Base-by-base conservation (phyloP, 768 basidiomycete species). In the Cubamyces lactineus region DNA sequence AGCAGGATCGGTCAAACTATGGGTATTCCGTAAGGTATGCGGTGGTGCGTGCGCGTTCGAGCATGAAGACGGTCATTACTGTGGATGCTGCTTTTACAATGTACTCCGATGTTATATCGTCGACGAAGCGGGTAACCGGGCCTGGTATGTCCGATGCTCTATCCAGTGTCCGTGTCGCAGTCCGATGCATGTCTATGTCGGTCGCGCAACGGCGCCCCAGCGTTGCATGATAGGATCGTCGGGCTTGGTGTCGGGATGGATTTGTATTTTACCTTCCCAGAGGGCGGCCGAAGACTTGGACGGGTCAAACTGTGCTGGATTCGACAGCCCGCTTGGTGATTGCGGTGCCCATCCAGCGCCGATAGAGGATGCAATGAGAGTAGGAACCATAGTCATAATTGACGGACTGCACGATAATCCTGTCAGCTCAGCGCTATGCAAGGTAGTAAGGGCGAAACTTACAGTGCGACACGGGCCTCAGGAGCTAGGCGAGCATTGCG, bases 241-340 rank as follows among this genome's bases (percentile, higher is more conserved):
- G 34, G 74, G 78, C 48, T 83, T 79, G 2, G 94, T 96, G 40
- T 91, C 92, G 0, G 94, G 94, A 70, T 97, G 95, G 6, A 96
- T 78, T 72, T 94, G 92, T 16, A 94, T 79, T 74, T 84, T 91
- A 64, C 93, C 93, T 72, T 91, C 86, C 87, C 87, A 92, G 7
- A 94, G 79, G 1, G 90, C 91, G 11, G 91, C 87, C 30, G 91
- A 88, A 11, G 91, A 89, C 71, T 82, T 82, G 34, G 92, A 92
- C 16, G 93, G 91, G 72, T 94, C 89, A 59, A 80, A 77, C 53
- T 84, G 80, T 26, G 90, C 85, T 34, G 92, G 92, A 73, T 94
- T 88, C 1, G 88, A 87, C 7, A 91, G 70, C 5, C 61, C 71
- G 77, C 3, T 84, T 81, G 39, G 84, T 82, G 26, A 72, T 50